Evolutionary conservation across 257 asterid genomes (phyloP).

Genomic region (Solanum ossicruentum): DNA sequence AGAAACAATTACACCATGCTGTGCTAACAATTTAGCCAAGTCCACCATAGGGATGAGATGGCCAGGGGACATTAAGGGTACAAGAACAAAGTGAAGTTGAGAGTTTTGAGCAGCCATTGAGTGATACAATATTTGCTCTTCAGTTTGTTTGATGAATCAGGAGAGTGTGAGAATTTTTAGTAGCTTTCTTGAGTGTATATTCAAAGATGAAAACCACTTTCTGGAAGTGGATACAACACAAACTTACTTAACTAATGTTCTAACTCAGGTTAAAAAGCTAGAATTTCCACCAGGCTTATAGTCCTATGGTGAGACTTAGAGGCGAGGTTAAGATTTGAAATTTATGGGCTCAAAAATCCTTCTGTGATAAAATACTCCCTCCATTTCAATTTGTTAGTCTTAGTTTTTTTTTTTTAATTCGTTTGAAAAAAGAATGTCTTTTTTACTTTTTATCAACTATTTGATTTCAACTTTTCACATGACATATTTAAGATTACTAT

Average conservation of each 20-base stretch:
- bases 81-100: conserved; percentile 38
- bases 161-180: not conserved
- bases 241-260: not conserved
- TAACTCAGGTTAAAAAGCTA: not conserved
- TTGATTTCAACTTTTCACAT: not conserved
- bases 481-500: not conserved
- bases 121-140: not conserved
- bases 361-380: not conserved
- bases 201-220: not conserved
- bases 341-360: not conserved
- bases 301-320: not conserved
- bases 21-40: conserved; percentile 49
- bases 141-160: not conserved
- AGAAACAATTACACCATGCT: conserved; percentile 13
- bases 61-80: conserved; percentile 70
- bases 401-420: not conserved
- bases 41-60: conserved; percentile 76
- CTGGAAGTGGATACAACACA: not conserved
- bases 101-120: conserved; percentile 2
- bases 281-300: not conserved
- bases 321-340: not conserved
- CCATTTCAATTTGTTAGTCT: not conserved
- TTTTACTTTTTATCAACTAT: not conserved
- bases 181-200: not conserved
- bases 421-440: not conserved